Percentiles rank a stretch among this genome's conserved stretches.
phyloP scores from a whole-genome alignment of 305 asterid genomes.

The Solanum hybrid region DNA sequence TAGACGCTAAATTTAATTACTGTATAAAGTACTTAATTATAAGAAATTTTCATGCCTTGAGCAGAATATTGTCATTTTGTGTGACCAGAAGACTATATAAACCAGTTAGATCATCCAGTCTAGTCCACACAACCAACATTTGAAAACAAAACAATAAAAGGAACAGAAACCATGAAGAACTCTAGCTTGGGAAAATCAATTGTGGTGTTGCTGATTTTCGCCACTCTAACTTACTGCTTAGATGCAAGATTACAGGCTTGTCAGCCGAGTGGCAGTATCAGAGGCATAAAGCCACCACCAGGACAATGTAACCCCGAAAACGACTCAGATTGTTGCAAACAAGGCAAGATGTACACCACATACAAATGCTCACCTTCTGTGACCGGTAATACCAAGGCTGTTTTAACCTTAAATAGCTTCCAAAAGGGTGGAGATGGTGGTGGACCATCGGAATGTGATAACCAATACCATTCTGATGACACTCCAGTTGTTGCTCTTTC shows the following conservation, averaged over 20 bases:
- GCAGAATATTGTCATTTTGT: not conserved
- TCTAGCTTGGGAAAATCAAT: not conserved
- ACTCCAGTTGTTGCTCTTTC: constrained; percentile 32
- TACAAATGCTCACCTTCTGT: constrained; percentile 30
- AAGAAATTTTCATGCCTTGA: not conserved
- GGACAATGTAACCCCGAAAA: constrained; percentile 28
- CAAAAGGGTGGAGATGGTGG: constrained; percentile 34
- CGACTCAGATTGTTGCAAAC: constrained; percentile 26
- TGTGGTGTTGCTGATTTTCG: not conserved
- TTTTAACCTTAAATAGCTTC: constrained; percentile 26
- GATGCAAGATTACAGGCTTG: constrained; percentile 2
- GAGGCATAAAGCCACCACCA: constrained; percentile 30
- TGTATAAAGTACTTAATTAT: not conserved
- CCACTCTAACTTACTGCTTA: not conserved
- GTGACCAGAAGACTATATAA: not conserved
- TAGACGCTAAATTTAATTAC: not conserved
- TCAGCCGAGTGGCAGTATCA: constrained; percentile 32
- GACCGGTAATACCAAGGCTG: constrained; percentile 20
- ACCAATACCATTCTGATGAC: constrained; percentile 26
- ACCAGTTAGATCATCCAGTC: not conserved
- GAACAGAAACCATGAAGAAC: constrained; percentile 6
- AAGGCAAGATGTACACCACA: constrained; percentile 28
- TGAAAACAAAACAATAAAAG: not conserved
- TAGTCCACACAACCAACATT: constrained; percentile 1
- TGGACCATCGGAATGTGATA: constrained; percentile 30